Percentiles rank a stretch among this genome's conserved stretches.
Conservation (phyloP, 176 grass and related monocot species). For the Otatea glauca region DNA sequence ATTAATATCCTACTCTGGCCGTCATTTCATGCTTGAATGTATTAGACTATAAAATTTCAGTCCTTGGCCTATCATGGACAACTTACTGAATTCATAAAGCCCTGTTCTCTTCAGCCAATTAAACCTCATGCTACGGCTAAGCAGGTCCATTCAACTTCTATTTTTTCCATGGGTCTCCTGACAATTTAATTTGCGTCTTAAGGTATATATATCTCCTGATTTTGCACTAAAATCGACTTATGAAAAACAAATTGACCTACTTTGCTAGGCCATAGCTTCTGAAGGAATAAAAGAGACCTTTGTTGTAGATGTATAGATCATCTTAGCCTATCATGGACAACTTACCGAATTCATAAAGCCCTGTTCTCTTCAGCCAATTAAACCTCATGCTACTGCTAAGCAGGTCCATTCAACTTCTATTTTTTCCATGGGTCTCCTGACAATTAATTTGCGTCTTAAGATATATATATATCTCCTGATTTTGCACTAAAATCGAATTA, state of each 20-base stretch:
- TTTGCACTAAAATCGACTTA: not conserved
- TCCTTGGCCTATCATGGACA: not conserved
- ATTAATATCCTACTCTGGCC: conserved; percentile 1
- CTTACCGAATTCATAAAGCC: conserved; percentile 3
- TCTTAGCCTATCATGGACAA: not conserved
- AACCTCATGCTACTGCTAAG: not conserved
- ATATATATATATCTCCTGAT: not conserved
- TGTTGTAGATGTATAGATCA: not conserved
- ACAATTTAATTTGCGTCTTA: not conserved
- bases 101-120: not conserved
- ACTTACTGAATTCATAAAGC: conserved; percentile 6
- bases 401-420: not conserved
- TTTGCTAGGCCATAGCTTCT: not conserved
- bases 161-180: not conserved
- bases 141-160: not conserved
- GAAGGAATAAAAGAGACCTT: conserved; percentile 18
- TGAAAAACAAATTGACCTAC: not conserved
- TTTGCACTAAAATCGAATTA: not conserved
- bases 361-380: not conserved
- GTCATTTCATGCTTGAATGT: conserved; percentile 10
- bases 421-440: not conserved
- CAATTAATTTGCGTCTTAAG: not conserved
- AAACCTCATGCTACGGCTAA: not conserved
- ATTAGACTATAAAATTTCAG: not conserved
- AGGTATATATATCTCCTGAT: not conserved